phyloP scores from a whole-genome alignment of 257 asterid species.

The Cinchona pubescens region DNA sequence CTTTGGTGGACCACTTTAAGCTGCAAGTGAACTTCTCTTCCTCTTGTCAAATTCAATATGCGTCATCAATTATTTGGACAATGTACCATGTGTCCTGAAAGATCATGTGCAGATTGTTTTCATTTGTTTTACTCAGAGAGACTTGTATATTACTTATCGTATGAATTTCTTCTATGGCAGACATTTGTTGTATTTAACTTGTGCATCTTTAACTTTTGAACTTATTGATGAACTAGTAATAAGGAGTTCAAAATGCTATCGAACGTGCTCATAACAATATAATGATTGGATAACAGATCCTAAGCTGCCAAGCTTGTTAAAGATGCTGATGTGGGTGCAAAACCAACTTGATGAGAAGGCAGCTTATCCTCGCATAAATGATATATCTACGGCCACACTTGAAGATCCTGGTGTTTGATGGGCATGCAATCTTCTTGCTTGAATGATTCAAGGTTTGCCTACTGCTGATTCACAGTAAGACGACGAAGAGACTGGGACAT shows the following conservation, averaged over 20 bases:
- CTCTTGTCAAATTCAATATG: neutral
- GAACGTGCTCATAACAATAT: neutral
- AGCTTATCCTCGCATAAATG: slow-evolving; percentile 66
- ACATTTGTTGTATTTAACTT: neutral
- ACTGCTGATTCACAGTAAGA: slow-evolving; percentile 9
- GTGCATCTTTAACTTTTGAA: neutral
- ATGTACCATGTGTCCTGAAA: neutral
- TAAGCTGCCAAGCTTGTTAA: slow-evolving; percentile 82
- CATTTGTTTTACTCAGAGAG: neutral
- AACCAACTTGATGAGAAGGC: slow-evolving; percentile 76
- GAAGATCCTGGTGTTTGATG: slow-evolving; percentile 67
- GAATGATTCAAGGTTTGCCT: slow-evolving; percentile 5
- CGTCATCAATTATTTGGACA: neutral
- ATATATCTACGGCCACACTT: slow-evolving; percentile 61
- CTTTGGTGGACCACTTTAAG: neutral
- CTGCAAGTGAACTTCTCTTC: neutral
- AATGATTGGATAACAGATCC: slow-evolving; percentile 59
- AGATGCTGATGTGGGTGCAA: slow-evolving; percentile 77
- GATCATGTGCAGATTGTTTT: too few species aligned
- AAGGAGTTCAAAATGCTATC: neutral
- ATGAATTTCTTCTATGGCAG: neutral
- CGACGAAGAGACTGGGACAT: neutral
- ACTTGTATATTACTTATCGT: neutral
- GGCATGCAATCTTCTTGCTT: neutral
- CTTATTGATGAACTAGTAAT: neutral